Conservation (phyloP, 371 early-diverging fungal genomes). For the Chytridium lagenaria region DNA sequence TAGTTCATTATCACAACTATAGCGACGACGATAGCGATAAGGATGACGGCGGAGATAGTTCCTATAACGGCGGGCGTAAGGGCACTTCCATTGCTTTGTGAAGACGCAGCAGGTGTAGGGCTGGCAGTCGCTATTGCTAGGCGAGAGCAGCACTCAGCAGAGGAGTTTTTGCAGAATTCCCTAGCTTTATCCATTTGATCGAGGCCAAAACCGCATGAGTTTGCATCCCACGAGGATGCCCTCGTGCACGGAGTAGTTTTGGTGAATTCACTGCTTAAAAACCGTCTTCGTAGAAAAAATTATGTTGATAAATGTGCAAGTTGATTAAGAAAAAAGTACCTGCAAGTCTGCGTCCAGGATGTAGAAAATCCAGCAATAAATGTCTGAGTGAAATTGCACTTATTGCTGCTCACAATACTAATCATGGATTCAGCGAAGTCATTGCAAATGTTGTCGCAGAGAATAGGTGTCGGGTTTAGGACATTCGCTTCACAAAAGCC, state of each 20-base stretch:
- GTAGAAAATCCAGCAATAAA: no score
- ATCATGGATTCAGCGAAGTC: background rate
- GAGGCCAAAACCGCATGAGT: slow-evolving; percentile 5
- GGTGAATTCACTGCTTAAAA: background rate
- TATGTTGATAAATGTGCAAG: no score
- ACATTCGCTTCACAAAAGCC: background rate
- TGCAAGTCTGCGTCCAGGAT: no score
- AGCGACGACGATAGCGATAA: background rate
- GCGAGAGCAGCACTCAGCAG: background rate
- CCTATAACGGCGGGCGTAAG: slow-evolving; percentile 7
- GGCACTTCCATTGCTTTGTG: background rate
- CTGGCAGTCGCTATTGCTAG: background rate
- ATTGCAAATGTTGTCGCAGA: slow-evolving; percentile 3
- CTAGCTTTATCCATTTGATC: background rate
- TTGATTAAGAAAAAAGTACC: no score
- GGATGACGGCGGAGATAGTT: slow-evolving; percentile 15
- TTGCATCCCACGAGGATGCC: background rate
- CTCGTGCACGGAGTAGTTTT: background rate
- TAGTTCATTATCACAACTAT: background rate
- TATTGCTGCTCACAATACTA: background rate
- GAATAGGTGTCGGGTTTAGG: background rate
- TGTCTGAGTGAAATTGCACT: background rate
- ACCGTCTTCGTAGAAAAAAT: background rate
- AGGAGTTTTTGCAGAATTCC: background rate
- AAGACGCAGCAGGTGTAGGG: background rate